Evolutionary conservation across 2,329 filamentous ascomycete species (phyloP), one percentile per base, ranked within the genome.

Genomic region (Neopestalotiopsis sp.): DNA sequence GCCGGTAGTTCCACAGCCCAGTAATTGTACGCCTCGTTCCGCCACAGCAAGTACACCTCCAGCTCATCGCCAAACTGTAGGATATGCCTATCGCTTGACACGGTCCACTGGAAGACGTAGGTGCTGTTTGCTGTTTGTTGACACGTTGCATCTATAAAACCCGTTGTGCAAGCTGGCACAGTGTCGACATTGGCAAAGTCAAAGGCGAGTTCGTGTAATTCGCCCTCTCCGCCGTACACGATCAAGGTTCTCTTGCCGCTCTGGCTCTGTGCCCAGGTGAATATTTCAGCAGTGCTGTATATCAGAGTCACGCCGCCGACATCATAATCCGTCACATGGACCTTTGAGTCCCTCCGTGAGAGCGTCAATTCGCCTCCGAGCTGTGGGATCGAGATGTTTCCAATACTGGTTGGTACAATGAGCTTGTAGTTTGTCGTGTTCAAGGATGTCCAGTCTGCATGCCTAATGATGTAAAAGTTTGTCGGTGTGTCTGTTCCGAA

Each of bases 271-370:
- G 61, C 61, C 61, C 82, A 91, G 0, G 90, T 92, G 69, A 90
- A 89, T 10, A 93, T 86, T 72, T 94, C 91, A 0, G 89, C 89
- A 1, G 91, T 91, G 0, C 89, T 92, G 78, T 93, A 93, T 0
- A 92, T 77, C 12, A 94, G 74, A 0, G 81, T 85, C 3, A 81
- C 79, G 13, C 86, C 84, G 0, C 88, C 88, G 63, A 92, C 79
- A 13, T 87, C 82, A 70, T 92, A 93, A 72, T 93, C 89, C 0
- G 86, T 89, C 1, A 92, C 87, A 73, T 91, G 87, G 34, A 92
- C 84, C 78, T 88, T 92, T 0, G 90, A 91, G 73, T 93, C 91
- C 17, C 91, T 83, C 0, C 91, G 88, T 59, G 85, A 84, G 3
- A 93, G 78, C 0, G 84, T 86, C 9, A 93, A 81, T 1, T 79